Base-by-base conservation (phyloP, 2,329 filamentous ascomycete genomes). In the Paraphoma chrysanthemicola region DNA sequence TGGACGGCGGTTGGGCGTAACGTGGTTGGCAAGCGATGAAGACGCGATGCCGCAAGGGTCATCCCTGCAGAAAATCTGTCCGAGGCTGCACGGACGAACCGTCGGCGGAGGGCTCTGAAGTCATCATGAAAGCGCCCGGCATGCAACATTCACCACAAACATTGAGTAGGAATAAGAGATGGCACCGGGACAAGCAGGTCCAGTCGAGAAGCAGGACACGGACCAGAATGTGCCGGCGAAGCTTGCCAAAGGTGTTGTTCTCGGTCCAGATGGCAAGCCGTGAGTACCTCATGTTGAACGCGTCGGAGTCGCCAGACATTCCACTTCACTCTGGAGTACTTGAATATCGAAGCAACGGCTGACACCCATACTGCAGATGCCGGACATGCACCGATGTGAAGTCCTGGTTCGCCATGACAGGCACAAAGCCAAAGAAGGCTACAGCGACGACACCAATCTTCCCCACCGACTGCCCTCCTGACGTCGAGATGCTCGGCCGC, bases 211-310 rank as follows among this genome's bases (percentile, higher is more conserved):
- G 50, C 67, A 72, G 44, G 69, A 74, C 10, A 52, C 63, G 23
- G 68, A 68, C 9, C 59, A 68, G 33, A 67, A 68, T 18, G 57
- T 60, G 2, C 78, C 83, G 28, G 85, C 85, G 70, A 85, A 82
- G 69, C 78, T 90, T 30, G 86, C 90, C 14, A 91, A 89, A 69
- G 90, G 90, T 61, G 82, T 94, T 2, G 85, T 94, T 38, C 79
- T 94, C 36, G 91, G 89, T 44, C 89, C 89, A 61, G 90, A 95
- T 79, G 91, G 91, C 53, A 95, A 95, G 78, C 91, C 91, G 91
- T 94, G 79, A 81, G 90, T 78, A 51, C 36, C 38, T 46, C 38
- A 7, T 30, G 28, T 44, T 16, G 43, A 44, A 60, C 17, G 38
- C 16, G 36, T 39, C 7, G 17, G 23, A 17, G 29, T 23, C 47